Percentiles rank a stretch among this genome's conserved stretches.
Evolutionary conservation across 2,329 filamentous ascomycete species (phyloP).

Genomic region (Elsinoe fawcettii): DNA sequence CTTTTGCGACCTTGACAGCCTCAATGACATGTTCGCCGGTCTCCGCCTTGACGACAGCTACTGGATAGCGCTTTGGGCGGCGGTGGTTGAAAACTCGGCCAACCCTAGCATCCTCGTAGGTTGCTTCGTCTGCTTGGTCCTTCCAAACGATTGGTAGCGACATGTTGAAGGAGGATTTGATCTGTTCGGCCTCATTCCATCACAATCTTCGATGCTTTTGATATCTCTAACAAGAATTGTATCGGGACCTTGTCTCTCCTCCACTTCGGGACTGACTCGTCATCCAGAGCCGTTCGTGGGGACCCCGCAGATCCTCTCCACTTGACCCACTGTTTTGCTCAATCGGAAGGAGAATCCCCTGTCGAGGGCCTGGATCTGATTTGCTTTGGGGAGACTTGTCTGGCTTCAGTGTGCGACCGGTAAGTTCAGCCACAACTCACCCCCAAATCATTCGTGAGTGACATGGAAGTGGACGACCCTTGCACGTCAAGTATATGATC

Average conservation of each 20-base stretch:
- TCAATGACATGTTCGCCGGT: constrained; percentile 30
- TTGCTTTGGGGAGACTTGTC: not conserved
- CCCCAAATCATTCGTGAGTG: not conserved
- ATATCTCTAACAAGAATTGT: not conserved
- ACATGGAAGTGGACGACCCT: not conserved
- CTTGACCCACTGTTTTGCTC: constrained; percentile 25
- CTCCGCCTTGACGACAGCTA: constrained; percentile 37
- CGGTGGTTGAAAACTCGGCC: constrained; percentile 41
- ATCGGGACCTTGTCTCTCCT: not conserved
- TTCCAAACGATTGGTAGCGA: constrained; percentile 21
- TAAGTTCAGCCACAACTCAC: constrained; percentile 1
- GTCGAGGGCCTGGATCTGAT: not conserved
- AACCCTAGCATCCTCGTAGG: constrained; percentile 33
- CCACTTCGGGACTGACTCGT: constrained; percentile 8
- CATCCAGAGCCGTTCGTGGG: not conserved
- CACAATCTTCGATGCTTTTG: not conserved
- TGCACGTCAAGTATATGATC: not conserved
- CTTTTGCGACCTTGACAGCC: constrained; percentile 30
- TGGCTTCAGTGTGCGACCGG: not conserved
- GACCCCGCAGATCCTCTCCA: constrained; percentile 10
- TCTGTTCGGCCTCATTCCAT: not conserved
- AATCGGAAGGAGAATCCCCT: not conserved
- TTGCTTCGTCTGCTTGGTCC: constrained; percentile 13
- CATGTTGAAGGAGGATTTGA: not conserved
- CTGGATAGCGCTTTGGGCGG: constrained; percentile 35